Conservation (phyloP, 495 filamentous ascomycete species). For the Talaromyces proteolyticus region DNA sequence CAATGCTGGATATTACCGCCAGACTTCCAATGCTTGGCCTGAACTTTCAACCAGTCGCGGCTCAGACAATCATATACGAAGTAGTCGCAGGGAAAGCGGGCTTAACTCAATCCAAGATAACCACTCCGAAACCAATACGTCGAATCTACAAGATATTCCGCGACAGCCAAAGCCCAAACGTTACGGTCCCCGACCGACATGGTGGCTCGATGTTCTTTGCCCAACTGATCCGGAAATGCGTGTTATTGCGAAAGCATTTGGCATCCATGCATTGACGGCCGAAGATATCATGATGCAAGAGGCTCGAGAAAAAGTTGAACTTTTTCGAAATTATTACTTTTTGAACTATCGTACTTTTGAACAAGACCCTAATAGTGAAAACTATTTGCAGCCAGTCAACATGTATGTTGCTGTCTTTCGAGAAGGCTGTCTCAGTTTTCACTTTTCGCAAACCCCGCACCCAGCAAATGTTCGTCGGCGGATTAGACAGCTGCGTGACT, state of each 20-base stretch:
- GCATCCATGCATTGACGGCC: conserved; percentile 88
- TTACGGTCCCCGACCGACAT: conserved; percentile 86
- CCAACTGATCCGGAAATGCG: conserved; percentile 93
- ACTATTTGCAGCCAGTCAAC: conserved; percentile 92
- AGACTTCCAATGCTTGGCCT: neutral
- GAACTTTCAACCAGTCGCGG: neutral
- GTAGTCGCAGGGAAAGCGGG: neutral
- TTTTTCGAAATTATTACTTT: conserved; percentile 97
- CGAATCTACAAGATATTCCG: conserved; percentile 6
- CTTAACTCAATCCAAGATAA: neutral
- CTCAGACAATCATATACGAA: neutral
- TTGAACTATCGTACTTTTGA: conserved; percentile 97
- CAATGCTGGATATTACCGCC: conserved; percentile 12
- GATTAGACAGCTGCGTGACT: conserved; percentile 90
- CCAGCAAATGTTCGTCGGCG: conserved; percentile 90
- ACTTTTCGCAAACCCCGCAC: conserved; percentile 89
- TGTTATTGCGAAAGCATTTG: conserved; percentile 84
- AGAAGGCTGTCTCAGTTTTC: conserved; percentile 91
- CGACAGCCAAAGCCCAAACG: conserved; percentile 46
- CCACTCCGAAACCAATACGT: neutral
- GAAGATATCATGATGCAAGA: conserved; percentile 98
- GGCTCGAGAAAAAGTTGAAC: conserved; percentile 93
- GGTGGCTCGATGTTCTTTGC: conserved; percentile 89
- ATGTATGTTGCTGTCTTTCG: conserved; percentile 97
- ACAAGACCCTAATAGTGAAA: conserved; percentile 78